These are phyloP conservation scores for Prunus fruticosa DNA, from an alignment of 306 rosid species.

Conservation along the genomic window DNA sequence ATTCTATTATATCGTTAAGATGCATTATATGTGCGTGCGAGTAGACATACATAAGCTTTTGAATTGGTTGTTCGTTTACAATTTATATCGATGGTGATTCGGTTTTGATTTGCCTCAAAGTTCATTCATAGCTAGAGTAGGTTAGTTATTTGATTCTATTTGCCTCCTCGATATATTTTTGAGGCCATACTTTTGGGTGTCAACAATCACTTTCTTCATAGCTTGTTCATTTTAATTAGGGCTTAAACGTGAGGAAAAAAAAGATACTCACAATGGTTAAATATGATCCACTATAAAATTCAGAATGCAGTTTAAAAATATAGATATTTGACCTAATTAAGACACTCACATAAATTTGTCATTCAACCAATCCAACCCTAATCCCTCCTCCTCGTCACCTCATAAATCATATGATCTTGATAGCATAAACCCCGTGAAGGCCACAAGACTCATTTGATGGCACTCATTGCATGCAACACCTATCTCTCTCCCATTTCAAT, in stretches of 20 bases:
- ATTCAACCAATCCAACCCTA: constrained; percentile 2
- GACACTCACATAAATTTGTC: background rate
- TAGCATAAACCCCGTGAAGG: constrained; percentile 25
- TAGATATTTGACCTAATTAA: no score
- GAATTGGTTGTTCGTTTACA: no score
- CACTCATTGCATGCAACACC: constrained; percentile 16
- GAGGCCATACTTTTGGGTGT: background rate
- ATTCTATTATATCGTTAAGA: background rate
- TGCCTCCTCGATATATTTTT: no score
- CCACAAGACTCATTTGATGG: background rate
- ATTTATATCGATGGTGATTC: no score
- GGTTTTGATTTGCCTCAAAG: no score
- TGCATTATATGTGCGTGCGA: background rate
- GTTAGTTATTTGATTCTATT: no score
- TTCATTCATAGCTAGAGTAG: no score
- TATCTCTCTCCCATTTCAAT: no score
- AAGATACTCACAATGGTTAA: background rate
- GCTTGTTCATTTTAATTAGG: no score
- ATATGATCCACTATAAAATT: background rate
- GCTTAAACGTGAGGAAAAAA: background rate
- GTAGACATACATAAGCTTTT: background rate
- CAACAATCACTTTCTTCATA: no score
- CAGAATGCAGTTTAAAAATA: no score
- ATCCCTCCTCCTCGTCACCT: background rate
- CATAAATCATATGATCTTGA: constrained; percentile 11